Base-by-base conservation (phyloP, 2,329 filamentous ascomycete genomes). In the Epichloe coenophiala region DNA sequence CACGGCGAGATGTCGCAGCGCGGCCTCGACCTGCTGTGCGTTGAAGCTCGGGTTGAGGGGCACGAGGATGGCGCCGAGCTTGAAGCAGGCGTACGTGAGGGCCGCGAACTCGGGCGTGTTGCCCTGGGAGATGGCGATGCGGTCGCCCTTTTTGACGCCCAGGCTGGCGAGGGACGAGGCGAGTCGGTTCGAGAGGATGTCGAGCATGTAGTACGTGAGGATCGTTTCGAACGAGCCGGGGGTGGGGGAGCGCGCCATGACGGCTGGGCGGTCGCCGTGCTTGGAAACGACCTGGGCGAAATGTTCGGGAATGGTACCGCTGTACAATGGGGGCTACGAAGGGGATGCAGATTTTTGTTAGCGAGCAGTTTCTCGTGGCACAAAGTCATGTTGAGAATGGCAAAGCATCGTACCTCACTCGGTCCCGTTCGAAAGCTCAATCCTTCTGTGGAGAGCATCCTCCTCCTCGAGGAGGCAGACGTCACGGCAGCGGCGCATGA, bases 41-140 rank as follows among this genome's bases (percentile, higher is more conserved):
- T 88, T 95, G 72, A 97, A 97, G 2, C 81, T 84, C 19, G 90
- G 91, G 64, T 98, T 97, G 23, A 97, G 70, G 0, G 91, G 93
- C n/a, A 95, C 90, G 55, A 97, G 72, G 47, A 97, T 80, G 23
- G 88, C 91, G n/a, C 93, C 93, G 9, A 97, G 76, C 67, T 97
- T 97, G 72, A 91, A 95, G 50, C 93, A 66, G 1, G 90, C 90
- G 67, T 97, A 97, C 5, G 85, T 91, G 19, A 93, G 76, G 47
- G 84, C 83, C 3, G 87, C 88, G 63, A 88, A 91, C 65, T 95
- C 89, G 58, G 84, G 72, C 41, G 81, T 83, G 66, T 95, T 97
- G 15, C 91, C 91, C 48, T 96, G 70, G 53, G 84, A 91, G 27
- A 96, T 81, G 13, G 87, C 90, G 11, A 97, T 86, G 35, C 88